A percentile compares a stretch with the other conserved stretches of the same genome.
phyloP scores from a whole-genome alignment of 2,329 filamentous ascomycete species.

The Drechslera avenae region DNA sequence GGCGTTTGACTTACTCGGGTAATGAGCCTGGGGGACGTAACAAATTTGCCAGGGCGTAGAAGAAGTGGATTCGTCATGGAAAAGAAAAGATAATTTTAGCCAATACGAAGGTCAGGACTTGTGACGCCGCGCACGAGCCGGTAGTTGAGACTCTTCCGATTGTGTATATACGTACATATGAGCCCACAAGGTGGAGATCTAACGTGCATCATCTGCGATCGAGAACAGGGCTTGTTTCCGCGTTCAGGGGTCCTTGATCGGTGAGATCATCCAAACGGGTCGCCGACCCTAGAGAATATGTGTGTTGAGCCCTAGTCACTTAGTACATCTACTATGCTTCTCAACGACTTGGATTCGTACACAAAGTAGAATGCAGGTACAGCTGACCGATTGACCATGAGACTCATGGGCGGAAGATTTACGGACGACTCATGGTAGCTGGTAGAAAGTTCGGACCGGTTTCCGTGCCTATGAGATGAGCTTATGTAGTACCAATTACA shows the following conservation, averaged over 20 bases:
- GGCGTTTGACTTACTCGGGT: constrained; percentile 9
- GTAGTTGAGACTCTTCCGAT: constrained; percentile 3
- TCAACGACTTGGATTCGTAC: neutral
- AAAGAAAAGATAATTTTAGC: constrained; percentile 1
- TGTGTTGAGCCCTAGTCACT: neutral
- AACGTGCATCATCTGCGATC: neutral
- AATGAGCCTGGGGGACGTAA: constrained; percentile 8
- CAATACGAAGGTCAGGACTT: neutral
- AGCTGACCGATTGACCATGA: neutral
- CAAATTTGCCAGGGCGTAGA: constrained; percentile 3
- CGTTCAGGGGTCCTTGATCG: neutral
- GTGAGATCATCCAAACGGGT: neutral
- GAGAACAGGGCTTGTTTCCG: neutral
- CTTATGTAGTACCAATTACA: no score
- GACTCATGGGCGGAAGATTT: neutral
- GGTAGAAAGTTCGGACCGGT: neutral
- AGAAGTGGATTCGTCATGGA: constrained; percentile 4
- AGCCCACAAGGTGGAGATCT: constrained; percentile 5
- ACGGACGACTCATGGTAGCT: neutral
- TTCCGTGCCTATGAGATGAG: no score
- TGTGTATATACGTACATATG: constrained; percentile 10
- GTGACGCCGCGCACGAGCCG: constrained; percentile 3
- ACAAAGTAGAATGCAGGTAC: neutral
- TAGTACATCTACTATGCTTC: neutral
- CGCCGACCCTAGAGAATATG: neutral